Conservation (phyloP, 2,329 filamentous ascomycete genomes). For the Alternaria tenuissima region DNA sequence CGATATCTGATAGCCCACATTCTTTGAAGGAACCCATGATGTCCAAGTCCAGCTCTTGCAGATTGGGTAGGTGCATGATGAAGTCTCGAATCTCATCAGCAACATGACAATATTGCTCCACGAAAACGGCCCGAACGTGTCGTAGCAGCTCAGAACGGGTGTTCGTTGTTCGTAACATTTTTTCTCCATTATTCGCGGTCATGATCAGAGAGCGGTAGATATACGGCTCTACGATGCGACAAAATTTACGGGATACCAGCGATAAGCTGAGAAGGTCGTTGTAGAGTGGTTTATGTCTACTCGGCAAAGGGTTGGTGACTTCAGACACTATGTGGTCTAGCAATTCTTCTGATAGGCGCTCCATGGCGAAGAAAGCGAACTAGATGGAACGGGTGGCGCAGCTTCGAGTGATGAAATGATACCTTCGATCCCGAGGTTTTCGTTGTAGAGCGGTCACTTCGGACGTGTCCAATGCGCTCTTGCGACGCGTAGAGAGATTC, state of each 20-base stretch:
- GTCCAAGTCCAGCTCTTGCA: conserved; percentile 11
- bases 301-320: conserved; percentile 5
- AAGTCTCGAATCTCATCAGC: background rate
- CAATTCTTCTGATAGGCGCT: conserved; percentile 17
- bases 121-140: background rate
- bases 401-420: background rate
- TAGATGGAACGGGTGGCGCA: background rate
- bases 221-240: conserved; percentile 15
- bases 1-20: background rate
- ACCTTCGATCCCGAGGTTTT: background rate
- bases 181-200: background rate
- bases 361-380: conserved; percentile 7
- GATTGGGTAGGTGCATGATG: conserved; percentile 2
- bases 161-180: background rate
- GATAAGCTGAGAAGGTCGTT: conserved; percentile 12
- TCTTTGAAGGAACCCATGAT: background rate
- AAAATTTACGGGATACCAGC: conserved; percentile 15
- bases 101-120: background rate
- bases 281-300: background rate
- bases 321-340: conserved; percentile 17
- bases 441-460: background rate
- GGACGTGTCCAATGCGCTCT: background rate
- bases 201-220: conserved; percentile 13
- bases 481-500: background rate
- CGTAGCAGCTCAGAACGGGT: background rate